Percentiles rank a stretch among this genome's conserved stretches.
Conservation (phyloP, 768 basidiomycete genomes). For the Rhizopogon roseolus region DNA sequence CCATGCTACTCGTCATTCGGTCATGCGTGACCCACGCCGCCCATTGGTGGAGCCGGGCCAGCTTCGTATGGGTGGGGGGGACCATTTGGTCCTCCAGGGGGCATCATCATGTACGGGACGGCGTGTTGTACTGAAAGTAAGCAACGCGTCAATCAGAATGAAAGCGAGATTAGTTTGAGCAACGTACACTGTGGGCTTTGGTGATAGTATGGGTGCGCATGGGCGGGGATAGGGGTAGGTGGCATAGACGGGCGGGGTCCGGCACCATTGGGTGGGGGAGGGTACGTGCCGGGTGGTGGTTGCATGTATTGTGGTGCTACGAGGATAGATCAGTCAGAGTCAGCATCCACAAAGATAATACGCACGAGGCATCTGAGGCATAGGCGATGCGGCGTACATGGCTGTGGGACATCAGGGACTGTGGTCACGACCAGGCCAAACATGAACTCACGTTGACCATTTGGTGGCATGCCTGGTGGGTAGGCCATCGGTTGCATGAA, state of each 20-base stretch:
- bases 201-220: constrained; percentile 85
- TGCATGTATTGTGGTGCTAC: constrained; percentile 76
- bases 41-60: constrained; percentile 71
- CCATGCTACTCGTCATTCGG: neutral
- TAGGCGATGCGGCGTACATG: constrained; percentile 78
- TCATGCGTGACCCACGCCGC: constrained; percentile 62
- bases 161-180: constrained; percentile 16
- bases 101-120: constrained; percentile 87
- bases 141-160: constrained; percentile 20
- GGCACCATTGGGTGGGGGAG: constrained; percentile 72
- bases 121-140: constrained; percentile 70
- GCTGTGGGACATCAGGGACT: constrained; percentile 32
- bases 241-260: constrained; percentile 86
- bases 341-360: constrained; percentile 10
- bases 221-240: constrained; percentile 84
- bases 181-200: constrained; percentile 81
- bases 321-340: constrained; percentile 5
- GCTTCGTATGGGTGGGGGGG: constrained; percentile 74
- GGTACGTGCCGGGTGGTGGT: constrained; percentile 72
- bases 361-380: constrained; percentile 88
- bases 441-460: constrained; percentile 42
- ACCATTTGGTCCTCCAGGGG: constrained; percentile 57
- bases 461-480: constrained; percentile 74
- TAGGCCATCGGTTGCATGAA: constrained; percentile 88
- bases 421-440: neutral